These are phyloP conservation scores for Amaranthus tricolor DNA, from an alignment of 179 eudicot genomes.

Conservation along the genomic window DNA sequence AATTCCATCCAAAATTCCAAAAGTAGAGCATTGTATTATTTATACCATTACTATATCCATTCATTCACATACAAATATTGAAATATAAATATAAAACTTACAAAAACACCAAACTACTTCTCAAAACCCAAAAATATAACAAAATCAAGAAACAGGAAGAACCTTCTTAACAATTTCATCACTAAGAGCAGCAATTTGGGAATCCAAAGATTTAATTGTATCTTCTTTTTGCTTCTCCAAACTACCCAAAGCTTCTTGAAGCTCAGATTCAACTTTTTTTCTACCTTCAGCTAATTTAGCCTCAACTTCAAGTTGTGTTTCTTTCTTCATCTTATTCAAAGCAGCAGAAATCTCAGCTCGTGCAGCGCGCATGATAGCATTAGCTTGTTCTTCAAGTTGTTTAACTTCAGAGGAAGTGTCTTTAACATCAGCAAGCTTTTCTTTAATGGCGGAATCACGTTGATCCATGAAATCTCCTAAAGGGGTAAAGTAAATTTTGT, in stretches of 20 bases:
- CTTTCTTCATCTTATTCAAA: conserved; percentile 88
- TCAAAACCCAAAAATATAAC: neutral
- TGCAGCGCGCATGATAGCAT: conserved; percentile 83
- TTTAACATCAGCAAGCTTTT: conserved; percentile 61
- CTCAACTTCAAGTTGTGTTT: conserved; percentile 74
- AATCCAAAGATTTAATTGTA: conserved; percentile 63
- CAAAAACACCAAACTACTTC: neutral
- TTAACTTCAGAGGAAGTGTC: conserved; percentile 77
- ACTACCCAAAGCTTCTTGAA: conserved; percentile 64
- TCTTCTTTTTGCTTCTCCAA: conserved; percentile 83
- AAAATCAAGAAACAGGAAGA: conserved; percentile 43
- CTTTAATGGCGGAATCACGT: conserved; percentile 61
- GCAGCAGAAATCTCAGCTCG: conserved; percentile 89
- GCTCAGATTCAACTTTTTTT: conserved; percentile 70
- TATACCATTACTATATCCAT: neutral
- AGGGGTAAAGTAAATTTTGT: conserved; percentile 79
- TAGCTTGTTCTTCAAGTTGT: conserved; percentile 83
- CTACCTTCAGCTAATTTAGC: conserved; percentile 62
- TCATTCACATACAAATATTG: neutral
- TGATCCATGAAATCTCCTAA: conserved; percentile 79
- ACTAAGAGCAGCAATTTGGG: conserved; percentile 77
- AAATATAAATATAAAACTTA: too few relatives aligned
- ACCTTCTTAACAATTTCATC: conserved; percentile 94
- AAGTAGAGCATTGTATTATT: too few relatives aligned
- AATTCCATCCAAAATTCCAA: too few relatives aligned